These are phyloP conservation scores for Colletotrichum orchidophilum DNA, from an alignment of 2,329 filamentous ascomycete species.

Conservation along the genomic window DNA sequence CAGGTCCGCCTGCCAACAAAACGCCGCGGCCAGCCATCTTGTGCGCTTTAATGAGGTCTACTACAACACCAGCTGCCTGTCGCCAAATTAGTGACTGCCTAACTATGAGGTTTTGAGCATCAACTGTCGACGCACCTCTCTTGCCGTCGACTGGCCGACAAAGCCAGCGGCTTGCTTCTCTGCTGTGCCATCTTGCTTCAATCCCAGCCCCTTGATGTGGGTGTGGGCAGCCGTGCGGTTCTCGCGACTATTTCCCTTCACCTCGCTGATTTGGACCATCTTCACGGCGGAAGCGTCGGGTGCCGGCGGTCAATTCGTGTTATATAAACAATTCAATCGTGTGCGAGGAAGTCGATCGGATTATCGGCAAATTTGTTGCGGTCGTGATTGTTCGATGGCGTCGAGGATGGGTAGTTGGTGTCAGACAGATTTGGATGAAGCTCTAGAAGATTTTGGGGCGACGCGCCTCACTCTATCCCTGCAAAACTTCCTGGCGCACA, in stretches of 20 bases:
- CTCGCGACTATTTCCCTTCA: slow-evolving; percentile 93
- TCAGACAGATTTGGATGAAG: slow-evolving; percentile 27
- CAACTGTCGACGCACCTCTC: slow-evolving; percentile 73
- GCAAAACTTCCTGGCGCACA: slow-evolving; percentile 27
- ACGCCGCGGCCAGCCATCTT: slow-evolving; percentile 98
- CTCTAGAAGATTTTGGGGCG: slow-evolving; percentile 36
- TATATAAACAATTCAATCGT: slow-evolving; percentile 19
- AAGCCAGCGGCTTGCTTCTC: slow-evolving; percentile 85
- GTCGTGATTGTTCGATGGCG: neutral
- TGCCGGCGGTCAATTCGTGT: slow-evolving; percentile 31
- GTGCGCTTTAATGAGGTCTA: slow-evolving; percentile 93
- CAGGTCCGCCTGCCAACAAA: slow-evolving; percentile 90
- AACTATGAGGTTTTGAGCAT: neutral
- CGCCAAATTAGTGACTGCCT: slow-evolving; percentile 9
- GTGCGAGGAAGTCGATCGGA: neutral
- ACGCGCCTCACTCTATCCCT: slow-evolving; percentile 33
- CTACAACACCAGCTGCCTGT: slow-evolving; percentile 92
- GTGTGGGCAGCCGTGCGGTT: slow-evolving; percentile 97
- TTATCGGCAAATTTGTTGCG: slow-evolving; percentile 7
- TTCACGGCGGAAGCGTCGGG: slow-evolving; percentile 44
- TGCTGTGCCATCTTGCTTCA: slow-evolving; percentile 86
- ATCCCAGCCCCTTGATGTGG: slow-evolving; percentile 94
- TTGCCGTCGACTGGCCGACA: slow-evolving; percentile 85
- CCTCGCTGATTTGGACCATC: slow-evolving; percentile 93
- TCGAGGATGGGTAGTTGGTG: slow-evolving; percentile 17